Percentiles rank a stretch among this genome's conserved stretches.
phyloP scores from a whole-genome alignment of 208 protist species.

The Leptomonas pyrrhocoris region DNA sequence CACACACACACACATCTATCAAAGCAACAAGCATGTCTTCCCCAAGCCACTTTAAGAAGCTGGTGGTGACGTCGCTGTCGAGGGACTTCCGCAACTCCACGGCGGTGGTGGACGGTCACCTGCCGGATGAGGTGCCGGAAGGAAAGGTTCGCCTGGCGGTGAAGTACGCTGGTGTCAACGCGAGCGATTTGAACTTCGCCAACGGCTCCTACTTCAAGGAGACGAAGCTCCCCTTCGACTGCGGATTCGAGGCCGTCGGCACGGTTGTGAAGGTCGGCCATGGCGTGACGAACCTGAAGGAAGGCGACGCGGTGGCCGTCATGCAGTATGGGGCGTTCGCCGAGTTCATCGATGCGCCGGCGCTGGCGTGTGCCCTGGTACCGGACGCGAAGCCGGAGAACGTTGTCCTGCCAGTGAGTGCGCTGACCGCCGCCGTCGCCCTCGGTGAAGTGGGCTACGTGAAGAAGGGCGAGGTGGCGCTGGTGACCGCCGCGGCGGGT shows the following conservation, averaged over 20 bases:
- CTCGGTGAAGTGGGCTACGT: slow-evolving; percentile 49
- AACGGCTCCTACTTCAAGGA: slow-evolving; percentile 55
- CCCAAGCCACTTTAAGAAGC: slow-evolving; percentile 39
- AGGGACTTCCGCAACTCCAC: slow-evolving; percentile 55
- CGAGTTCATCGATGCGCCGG: slow-evolving; percentile 40
- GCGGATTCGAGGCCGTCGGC: slow-evolving; percentile 78
- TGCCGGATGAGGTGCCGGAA: slow-evolving; percentile 41
- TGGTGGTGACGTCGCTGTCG: slow-evolving; percentile 39
- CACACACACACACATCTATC: neutral
- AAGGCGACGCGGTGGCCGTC: slow-evolving; percentile 50
- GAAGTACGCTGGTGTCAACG: slow-evolving; percentile 73
- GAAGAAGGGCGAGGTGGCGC: slow-evolving; percentile 59
- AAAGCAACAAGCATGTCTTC: slow-evolving; percentile 21
- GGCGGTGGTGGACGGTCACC: slow-evolving; percentile 21
- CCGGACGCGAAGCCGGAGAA: slow-evolving; percentile 48
- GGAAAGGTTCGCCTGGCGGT: slow-evolving; percentile 49
- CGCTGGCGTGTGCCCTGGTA: slow-evolving; percentile 32
- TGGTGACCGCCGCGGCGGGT: slow-evolving; percentile 87
- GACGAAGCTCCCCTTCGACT: slow-evolving; percentile 60
- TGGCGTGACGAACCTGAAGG: slow-evolving; percentile 41
- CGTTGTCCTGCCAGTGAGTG: slow-evolving; percentile 41
- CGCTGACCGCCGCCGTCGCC: slow-evolving; percentile 73
- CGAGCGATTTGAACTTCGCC: slow-evolving; percentile 77
- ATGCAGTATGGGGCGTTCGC: slow-evolving; percentile 61
- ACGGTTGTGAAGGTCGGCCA: slow-evolving; percentile 52